A percentile compares a stretch with the other conserved stretches of the same genome.
Evolutionary conservation across 495 filamentous ascomycete genomes (phyloP).

Genomic region (Podospora pseudopauciseta): DNA sequence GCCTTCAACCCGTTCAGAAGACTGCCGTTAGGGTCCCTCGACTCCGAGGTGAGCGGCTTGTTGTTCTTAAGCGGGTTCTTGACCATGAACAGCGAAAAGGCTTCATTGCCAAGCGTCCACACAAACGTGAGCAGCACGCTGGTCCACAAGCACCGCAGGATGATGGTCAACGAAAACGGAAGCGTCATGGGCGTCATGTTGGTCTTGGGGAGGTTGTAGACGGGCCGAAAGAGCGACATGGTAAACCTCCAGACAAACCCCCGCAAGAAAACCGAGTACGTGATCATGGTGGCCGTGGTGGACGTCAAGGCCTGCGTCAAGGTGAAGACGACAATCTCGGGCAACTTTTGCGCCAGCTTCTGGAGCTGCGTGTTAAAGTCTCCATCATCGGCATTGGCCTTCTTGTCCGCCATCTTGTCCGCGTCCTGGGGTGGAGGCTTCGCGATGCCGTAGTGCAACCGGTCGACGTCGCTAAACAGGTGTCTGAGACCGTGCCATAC

Average conservation of each 20-base stretch:
- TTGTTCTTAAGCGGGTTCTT: constrained; percentile 77
- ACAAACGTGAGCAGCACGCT: constrained; percentile 63
- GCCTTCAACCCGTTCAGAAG: constrained; percentile 78
- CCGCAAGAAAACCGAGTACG: constrained; percentile 65
- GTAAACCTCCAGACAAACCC: constrained; percentile 61
- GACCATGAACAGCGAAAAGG: constrained; percentile 73
- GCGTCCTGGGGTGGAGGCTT: constrained; percentile 18
- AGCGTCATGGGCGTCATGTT: constrained; percentile 57
- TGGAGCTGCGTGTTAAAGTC: constrained; percentile 25
- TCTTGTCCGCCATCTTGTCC: constrained; percentile 19
- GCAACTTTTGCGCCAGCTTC: constrained; percentile 34
- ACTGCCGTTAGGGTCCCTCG: constrained; percentile 88
- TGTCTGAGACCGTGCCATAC: constrained; percentile 66
- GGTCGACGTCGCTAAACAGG: constrained; percentile 70
- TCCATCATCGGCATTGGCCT: constrained; percentile 26
- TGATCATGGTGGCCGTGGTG: constrained; percentile 47
- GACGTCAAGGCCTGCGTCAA: constrained; percentile 43
- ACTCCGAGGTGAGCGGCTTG: constrained; percentile 76
- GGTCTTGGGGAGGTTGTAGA: constrained; percentile 70
- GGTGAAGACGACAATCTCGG: constrained; percentile 29
- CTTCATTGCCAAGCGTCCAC: constrained; percentile 70
- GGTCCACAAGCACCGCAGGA: constrained; percentile 59
- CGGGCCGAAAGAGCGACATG: constrained; percentile 62
- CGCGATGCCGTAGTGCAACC: constrained; percentile 51
- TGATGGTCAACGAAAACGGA: constrained; percentile 54